Evolutionary conservation across 805 yeast species (phyloP), one percentile per base, ranked within the genome.

Genomic region (Candida qinlingensis): DNA sequence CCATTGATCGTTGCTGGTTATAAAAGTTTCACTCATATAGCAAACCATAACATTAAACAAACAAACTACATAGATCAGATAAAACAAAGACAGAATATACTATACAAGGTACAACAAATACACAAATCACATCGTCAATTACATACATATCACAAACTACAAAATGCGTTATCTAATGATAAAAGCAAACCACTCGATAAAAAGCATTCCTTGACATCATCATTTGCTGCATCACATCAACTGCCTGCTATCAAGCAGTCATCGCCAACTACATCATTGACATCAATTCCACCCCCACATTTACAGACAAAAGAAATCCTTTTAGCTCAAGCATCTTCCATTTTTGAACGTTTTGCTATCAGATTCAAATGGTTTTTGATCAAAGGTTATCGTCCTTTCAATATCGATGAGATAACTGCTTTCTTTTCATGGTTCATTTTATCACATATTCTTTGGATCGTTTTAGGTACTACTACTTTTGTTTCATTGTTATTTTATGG

Each of bases 401-500:
- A 88, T 59, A 77, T 85, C 27, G 96, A 91, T 68, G 97, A 91
- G 59, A 74, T 88, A 46, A 77, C 88, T 13, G 97, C 97, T 2
- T 71, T 91, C 54, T 83, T 89, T 56, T 86, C 96, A 9, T 91
- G 97, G 97, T 65, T 92, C 37, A 76, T 92, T 37, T 79, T 92
- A 59, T 94, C 96, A 2, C 94, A 91, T 65, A 80, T 87, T 1
- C 63, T 87, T 2, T 77, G 96, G 77, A 70, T 91, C 40, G 68
- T 90, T 11, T 68, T 89, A 35, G 97, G 91, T 1, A 90, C 98
- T 7, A 91, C 98, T 1, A 90, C 97, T 3, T 92, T 92, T 61
- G 79, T 89, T 45, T 89, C 96, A 9, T 68, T 91, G 39, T 71
- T 91, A 4, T 73, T 92, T 37, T 79, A 54, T 83, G 68, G 82